Base-by-base conservation (phyloP, 1,139 yeast genomes). In the Yamadazyma spencermartinsiae region DNA sequence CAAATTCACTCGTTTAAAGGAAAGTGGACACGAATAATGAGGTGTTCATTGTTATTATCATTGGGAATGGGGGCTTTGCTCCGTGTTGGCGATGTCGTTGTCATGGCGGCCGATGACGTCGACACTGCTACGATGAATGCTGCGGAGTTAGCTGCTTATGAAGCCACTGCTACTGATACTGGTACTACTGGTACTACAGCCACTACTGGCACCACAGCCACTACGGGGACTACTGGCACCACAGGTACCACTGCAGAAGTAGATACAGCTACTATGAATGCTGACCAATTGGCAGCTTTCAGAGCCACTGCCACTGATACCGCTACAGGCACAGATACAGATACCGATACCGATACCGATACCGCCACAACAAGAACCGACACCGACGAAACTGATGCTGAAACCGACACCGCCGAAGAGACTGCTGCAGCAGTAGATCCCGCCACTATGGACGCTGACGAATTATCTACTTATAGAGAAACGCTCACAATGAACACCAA, bases 401-500 rank as follows among this genome's bases (percentile, higher is more conserved):
- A 10, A 20, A 26, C 39, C 20, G 29, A 34, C 21, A 27, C 44
- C 3, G 35, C 13, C 34, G n/a, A n/a, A n/a, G n/a, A n/a, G n/a
- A n/a, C n/a, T n/a, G n/a, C n/a, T n/a, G 23, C 35, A 17, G 34
- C 48, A 21, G 36, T 31, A 33, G 18, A 41, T 33, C 39, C 42
- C 19, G 44, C 46, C 20, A 37, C 46, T 15, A 34, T 37, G 42
- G 34, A 37, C 20, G 36, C 23, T 10, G 36, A 36, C 23, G 34
- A 41, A 28, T 20, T 38, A 17, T 37, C 49, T 8, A 38, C 38
- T n/a, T 43, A 41, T 32, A 29, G 33, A 28, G 13, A 31, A 8
- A 44, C 48, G 8, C 41, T 36, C 20, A 51, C 54, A 33, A 40
- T 44, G 45, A 39, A 46, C 34, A 34, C 48, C n/a, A 35, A 40